phyloP scores from a whole-genome alignment of 352 stramenopile species.

The Globisporangium polare region DNA sequence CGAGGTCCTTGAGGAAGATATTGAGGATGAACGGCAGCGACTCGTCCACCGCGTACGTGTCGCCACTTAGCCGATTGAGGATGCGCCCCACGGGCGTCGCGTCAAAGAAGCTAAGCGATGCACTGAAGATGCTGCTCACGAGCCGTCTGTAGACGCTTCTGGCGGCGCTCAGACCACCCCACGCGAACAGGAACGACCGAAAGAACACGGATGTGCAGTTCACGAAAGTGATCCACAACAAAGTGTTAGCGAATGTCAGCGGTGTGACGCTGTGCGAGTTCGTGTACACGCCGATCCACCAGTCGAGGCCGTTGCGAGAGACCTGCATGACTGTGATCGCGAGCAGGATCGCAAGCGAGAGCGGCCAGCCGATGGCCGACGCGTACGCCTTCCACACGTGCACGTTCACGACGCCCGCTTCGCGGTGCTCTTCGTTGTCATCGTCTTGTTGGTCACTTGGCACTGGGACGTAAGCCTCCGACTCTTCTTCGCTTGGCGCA shows the following conservation, averaged over 20 bases:
- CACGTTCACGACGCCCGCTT: slow-evolving; percentile 44
- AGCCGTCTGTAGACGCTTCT: slow-evolving; percentile 55
- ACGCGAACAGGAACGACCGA: slow-evolving; percentile 85
- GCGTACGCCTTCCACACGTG: slow-evolving; percentile 67
- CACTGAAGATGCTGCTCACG: slow-evolving; percentile 44
- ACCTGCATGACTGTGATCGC: slow-evolving; percentile 69
- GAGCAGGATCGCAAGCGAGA: slow-evolving; percentile 49
- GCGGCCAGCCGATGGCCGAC: slow-evolving; percentile 35
- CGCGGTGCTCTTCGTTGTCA: slow-evolving; percentile 44
- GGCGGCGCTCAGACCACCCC: slow-evolving; percentile 68
- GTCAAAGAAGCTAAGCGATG: slow-evolving; percentile 69
- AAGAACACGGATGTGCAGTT: slow-evolving; percentile 70
- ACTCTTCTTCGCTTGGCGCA: not conserved
- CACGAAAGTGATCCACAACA: slow-evolving; percentile 58
- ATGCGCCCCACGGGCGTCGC: slow-evolving; percentile 61
- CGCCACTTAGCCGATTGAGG: slow-evolving; percentile 73
- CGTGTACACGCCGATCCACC: slow-evolving; percentile 83
- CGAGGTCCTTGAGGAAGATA: slow-evolving; percentile 80
- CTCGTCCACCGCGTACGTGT: slow-evolving; percentile 85
- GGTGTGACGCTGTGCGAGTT: slow-evolving; percentile 50
- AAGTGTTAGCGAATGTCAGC: slow-evolving; percentile 41
- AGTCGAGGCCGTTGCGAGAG: slow-evolving; percentile 74
- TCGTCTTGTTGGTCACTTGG: too few relatives aligned
- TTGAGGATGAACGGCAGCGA: slow-evolving; percentile 88
- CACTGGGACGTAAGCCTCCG: too few relatives aligned